Evolutionary conservation across 2,329 filamentous ascomycete species (phyloP), one percentile per base, ranked within the genome.

Genomic region (Fusarium marasasianum): DNA sequence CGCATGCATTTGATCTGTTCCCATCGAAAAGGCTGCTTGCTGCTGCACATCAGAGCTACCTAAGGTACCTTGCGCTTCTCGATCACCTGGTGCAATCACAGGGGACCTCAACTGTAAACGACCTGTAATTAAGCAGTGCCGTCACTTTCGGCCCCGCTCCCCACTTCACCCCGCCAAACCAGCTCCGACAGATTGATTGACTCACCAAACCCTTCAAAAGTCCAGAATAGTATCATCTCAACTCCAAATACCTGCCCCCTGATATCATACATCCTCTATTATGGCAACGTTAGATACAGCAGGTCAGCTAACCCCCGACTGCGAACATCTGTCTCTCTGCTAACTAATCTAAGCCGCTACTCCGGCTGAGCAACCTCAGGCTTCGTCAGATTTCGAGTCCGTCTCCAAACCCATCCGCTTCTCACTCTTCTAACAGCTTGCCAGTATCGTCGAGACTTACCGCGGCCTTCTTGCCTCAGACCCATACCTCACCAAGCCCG

Each of bases 401-500:
- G 79, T 71, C 33, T 22, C 56, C 22, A 37, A 26, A 33, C 13
- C 13, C 35, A 24, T 22, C 45, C 40, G 10, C 6, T 24, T 1
- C 5, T 18, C 31, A 17, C 37, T 41, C 31, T 14, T 48, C 66
- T 73, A 58, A 64, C 26, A 37, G 18, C 17, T 17, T 51, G 8
- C 1, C 26, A 89, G 87, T 80, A 90, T 91, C 76, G 88, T 91
- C 68, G 81, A 83, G 33, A 86, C 87, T 29, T 91, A 91, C 80
- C 82, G 86, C 74, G 82, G 83, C 68, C 86, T 90, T 67, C 87
- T 91, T 56, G 81, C 84, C 69, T 85, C 87, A 58, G 95, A 98
- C 81, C 88, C 93, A 17, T 94, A 97, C 71, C 89, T 98, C 60
- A 98, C 96, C 41, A 98, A 98, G 90, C 95, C 96, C 72, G 94